phyloP scores from a whole-genome alignment of 225 moss, liverwort and hornwort genomes.

The Bryum argenteum region DNA sequence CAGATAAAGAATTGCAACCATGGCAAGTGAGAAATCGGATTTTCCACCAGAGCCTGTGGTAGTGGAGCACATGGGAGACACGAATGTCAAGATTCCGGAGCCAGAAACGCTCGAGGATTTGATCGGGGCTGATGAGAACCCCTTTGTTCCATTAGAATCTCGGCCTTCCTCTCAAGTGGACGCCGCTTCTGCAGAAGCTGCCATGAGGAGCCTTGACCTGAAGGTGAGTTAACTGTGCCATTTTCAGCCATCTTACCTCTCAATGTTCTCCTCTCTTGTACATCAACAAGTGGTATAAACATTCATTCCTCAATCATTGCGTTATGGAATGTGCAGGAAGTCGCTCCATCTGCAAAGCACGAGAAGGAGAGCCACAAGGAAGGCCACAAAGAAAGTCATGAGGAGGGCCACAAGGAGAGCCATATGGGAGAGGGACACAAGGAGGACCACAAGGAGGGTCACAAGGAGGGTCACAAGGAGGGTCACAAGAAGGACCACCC shows the following conservation, averaged over 20 bases:
- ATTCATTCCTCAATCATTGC: too few species aligned
- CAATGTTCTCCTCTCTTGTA: background rate
- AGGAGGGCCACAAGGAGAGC: too few species aligned
- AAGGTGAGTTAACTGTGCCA: slow-evolving; percentile 22
- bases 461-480: too few species aligned
- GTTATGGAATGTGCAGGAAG: slow-evolving; percentile 26
- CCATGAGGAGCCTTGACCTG: slow-evolving; percentile 29
- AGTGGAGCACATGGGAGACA: slow-evolving; percentile 33
- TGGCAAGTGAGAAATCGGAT: slow-evolving; percentile 42
- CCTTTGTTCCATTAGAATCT: slow-evolving; percentile 42
- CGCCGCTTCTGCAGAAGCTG: slow-evolving; percentile 23
- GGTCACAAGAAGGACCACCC: background rate
- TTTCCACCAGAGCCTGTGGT: slow-evolving; percentile 40
- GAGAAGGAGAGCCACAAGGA: background rate
- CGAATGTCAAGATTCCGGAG: slow-evolving; percentile 34
- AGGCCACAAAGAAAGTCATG: too few species aligned
- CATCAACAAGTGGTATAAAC: too few species aligned
- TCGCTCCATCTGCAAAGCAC: background rate
- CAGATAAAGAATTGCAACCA: background rate
- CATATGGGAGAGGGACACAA: too few species aligned
- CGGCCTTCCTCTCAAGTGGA: slow-evolving; percentile 36
- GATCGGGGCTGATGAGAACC: slow-evolving; percentile 30
- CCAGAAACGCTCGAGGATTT: slow-evolving; percentile 26
- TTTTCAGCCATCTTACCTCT: background rate
- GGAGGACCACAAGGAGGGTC: too few species aligned